These are phyloP conservation scores for Exidia glandulosa DNA, from an alignment of 768 basidiomycete genomes.

Conservation along the genomic window DNA sequence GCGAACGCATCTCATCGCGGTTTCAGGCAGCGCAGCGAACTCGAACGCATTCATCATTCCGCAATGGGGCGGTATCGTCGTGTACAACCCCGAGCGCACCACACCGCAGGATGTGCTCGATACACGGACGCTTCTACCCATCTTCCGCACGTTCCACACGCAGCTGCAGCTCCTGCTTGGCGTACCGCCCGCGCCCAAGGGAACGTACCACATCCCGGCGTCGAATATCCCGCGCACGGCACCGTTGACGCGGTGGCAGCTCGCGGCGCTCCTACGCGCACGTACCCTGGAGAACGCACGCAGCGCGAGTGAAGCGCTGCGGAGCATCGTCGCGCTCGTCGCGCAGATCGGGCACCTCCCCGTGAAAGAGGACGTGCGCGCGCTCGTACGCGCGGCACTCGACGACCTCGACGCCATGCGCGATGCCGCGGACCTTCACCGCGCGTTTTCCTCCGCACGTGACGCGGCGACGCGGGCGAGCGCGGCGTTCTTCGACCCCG, in stretches of 20 bases:
- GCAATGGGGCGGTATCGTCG: constrained; percentile 85
- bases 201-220: constrained; percentile 12
- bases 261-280: constrained; percentile 64
- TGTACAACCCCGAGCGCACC: constrained; percentile 46
- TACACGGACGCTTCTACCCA: constrained; percentile 26
- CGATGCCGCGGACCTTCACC: constrained; percentile 51
- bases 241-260: constrained; percentile 59
- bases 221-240: constrained; percentile 21
- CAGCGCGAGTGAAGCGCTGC: constrained; percentile 61
- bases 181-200: constrained; percentile 46
- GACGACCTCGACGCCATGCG: constrained; percentile 61
- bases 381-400: constrained; percentile 60
- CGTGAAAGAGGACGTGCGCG: constrained; percentile 64
- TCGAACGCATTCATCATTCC: constrained; percentile 77
- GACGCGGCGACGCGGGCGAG: constrained; percentile 30
- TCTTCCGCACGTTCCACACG: constrained; percentile 53
- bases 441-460: constrained; percentile 61
- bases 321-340: constrained; percentile 76
- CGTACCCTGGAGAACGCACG: constrained; percentile 59
- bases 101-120: constrained; percentile 13
- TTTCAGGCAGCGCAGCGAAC: constrained; percentile 34
- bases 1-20: background rate
- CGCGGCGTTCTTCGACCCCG: constrained; percentile 86
- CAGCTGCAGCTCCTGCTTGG: constrained; percentile 80
- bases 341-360: constrained; percentile 88